Conservation (phyloP, 345 rosid genomes). For the Eucalyptus sp. region DNA sequence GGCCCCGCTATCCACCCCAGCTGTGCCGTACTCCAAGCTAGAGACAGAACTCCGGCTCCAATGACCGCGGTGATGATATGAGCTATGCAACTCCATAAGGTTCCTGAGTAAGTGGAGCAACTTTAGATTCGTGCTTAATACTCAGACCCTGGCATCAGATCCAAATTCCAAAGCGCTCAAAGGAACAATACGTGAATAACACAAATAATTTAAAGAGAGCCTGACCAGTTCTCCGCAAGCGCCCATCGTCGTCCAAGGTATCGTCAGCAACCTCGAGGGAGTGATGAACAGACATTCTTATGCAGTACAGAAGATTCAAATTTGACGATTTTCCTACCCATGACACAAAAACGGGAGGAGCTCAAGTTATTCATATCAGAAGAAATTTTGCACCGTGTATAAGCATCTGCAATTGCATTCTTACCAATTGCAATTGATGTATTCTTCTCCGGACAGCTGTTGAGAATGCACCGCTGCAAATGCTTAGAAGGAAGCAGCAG, state of each 20-base stretch:
- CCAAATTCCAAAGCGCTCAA: not conserved
- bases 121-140: not conserved
- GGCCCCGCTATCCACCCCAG: constrained; percentile 77
- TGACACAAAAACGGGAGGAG: not conserved
- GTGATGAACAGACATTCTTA: constrained; percentile 14
- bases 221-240: constrained; percentile 26
- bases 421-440: no score
- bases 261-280: constrained; percentile 6
- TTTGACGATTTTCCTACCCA: not conserved
- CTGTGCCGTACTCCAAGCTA: constrained; percentile 59
- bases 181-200: not conserved
- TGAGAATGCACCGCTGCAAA: no score
- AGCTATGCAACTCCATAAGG: constrained; percentile 30
- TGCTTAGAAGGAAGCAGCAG: no score
- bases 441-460: no score
- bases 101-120: constrained; percentile 26
- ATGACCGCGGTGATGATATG: constrained; percentile 43
- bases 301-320: not conserved
- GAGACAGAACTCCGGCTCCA: constrained; percentile 43
- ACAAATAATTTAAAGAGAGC: not conserved
- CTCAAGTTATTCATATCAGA: not conserved
- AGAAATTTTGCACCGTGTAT: not conserved
- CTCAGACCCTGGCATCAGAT: not conserved
- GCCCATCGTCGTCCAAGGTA: constrained; percentile 25
- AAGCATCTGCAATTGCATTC: not conserved